Conservation (phyloP, 306 rosid species). For the Castanea crenata region DNA sequence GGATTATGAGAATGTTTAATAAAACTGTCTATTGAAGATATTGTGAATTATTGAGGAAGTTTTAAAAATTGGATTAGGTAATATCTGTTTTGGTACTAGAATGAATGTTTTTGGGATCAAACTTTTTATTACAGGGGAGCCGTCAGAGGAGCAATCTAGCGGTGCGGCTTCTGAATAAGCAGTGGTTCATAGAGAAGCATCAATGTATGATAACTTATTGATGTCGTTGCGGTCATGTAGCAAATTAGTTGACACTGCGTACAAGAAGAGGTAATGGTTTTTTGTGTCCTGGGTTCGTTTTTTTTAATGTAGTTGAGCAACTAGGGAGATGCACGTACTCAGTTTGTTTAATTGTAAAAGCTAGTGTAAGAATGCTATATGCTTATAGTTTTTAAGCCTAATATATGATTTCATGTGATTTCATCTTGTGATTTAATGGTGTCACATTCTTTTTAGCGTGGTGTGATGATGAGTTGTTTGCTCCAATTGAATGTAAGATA, state of each 20-base stretch:
- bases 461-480: not conserved
- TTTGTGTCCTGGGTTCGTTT: not conserved
- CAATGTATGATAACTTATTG: slow-evolving; percentile 38
- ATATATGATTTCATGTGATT: not conserved
- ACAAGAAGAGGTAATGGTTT: slow-evolving; percentile 38
- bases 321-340: not conserved
- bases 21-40: not conserved
- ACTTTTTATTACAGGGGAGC: slow-evolving; percentile 14
- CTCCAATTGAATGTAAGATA: not conserved
- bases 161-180: slow-evolving; percentile 22
- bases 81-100: not conserved
- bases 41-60: not conserved
- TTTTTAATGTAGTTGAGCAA: not conserved
- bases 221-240: slow-evolving; percentile 32
- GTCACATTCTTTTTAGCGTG: not conserved
- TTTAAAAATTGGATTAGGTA: not conserved
- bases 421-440: not conserved
- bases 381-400: not conserved
- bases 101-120: not conserved
- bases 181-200: slow-evolving; percentile 24
- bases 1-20: not conserved
- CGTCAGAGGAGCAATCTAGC: slow-evolving; percentile 7
- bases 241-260: slow-evolving; percentile 37
- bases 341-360: not conserved
- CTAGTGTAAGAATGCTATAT: not conserved